Evolutionary conservation across 140 eudicot genomes (phyloP), one percentile per base, ranked within the genome.

Genomic region (Eryngium alpinum): DNA sequence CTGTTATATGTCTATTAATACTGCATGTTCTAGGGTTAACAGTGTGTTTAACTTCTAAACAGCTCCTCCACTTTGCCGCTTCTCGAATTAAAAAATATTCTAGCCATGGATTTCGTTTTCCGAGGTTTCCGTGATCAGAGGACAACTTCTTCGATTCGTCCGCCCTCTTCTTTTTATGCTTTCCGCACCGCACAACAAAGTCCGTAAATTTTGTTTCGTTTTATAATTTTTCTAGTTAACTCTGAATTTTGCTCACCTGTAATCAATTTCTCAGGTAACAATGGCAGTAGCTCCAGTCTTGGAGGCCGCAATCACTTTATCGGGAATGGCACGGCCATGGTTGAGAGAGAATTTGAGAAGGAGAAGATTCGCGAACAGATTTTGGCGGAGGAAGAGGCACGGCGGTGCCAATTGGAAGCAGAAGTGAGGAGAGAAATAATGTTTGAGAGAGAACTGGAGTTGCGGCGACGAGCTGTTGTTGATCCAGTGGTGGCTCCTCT

Each of bases 391-490:
- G 88, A 88, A 82, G 78, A 80, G 0, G 80, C 70, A 3, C 34
- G 86, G 75, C 77, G 87, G 84, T 84, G 85, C 17, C 43, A 71
- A 21, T 60, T 88, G 60, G 91, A 88, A 46, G 89, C 78, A 10
- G 89, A 88, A 74, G 91, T 88, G 78, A 78, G 88, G 80, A 57
- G 81, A 44, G 91, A 88, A 77, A 18, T 88, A 62, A 82, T 46
- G 84, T 11, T 77, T 51, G 92, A 88, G 66, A 83, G 86, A 63
- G 89, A 83, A 65, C 16, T 85, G 85, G 91, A 86, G 43, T 9
- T 77, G 15, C 33, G 79, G 6, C 32, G 67, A 10, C 74, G 86
- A 49, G 82, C 80, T 25, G 66, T 72, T 28, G 71, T 14, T 10
- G n/a, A n/a, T n/a, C n/a, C 62, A 63, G 14, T 34, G 34, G 38